Base-by-base conservation (phyloP, 164 flowering plant species). In the Vitis rotundifolia region DNA sequence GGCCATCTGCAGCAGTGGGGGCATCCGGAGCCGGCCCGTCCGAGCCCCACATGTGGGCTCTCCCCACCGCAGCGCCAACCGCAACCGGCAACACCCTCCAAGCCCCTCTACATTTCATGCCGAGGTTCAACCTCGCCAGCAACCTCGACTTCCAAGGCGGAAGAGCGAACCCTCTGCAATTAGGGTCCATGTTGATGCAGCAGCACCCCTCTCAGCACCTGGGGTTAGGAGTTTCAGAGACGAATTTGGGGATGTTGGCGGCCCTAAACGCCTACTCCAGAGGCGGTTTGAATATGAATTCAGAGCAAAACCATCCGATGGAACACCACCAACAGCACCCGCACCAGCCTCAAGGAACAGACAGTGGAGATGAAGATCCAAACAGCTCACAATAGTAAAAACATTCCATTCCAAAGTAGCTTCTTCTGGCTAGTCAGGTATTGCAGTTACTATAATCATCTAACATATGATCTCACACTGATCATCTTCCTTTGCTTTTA, bases 241-340 rank as follows among this genome's bases (percentile, higher is more conserved):
- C 89, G 1, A 89, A 91, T 73, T 58, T 92, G 71, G 94, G 97
- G 2, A 89, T 91, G 94, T 68, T 90, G 60, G 92, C 91, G 0
- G 93, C 93, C n/a, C 73, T 90, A 0, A 87, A 90, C 71, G 88
- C 91, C 13, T 85, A 76, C 61, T 80, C 82, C 1, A 75, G 88
- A 81, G 79, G 78, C 16, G 80, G 80, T 9, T 73, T 82, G 64
- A 86, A 73, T 50, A 76, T 87, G 74, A 87, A 81, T 72, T 72
- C 81, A 0, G 87, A 80, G 53, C 84, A 84, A 72, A 78, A 75
- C 51, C 87, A 83, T 53, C 78, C 80, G 51, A 11, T 83, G 64
- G 85, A 84, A 64, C 86, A 83, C 71, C 83, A 79, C 0, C 84
- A 74, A 7, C 81, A 81, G 1, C 85, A 81, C 8, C 81, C 73